Percentiles rank a stretch among this genome's conserved stretches.
Conservation (phyloP, 2,329 filamentous ascomycete genomes). For the Scedosporium dehoogii region DNA sequence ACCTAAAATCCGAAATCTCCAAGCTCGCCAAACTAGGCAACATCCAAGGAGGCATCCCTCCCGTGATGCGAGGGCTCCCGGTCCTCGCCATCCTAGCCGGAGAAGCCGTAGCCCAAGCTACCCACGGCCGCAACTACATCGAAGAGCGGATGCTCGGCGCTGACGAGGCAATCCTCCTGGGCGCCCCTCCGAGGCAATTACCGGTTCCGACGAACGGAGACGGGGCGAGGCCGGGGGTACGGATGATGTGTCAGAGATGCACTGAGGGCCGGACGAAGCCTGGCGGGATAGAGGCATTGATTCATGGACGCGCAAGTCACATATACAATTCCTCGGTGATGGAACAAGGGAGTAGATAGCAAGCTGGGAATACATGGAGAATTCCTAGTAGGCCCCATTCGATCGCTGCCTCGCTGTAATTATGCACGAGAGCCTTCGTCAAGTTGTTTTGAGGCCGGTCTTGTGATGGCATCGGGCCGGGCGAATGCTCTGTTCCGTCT, state of each 20-base stretch:
- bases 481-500: no score
- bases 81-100: slow-evolving; percentile 12
- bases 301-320: background rate
- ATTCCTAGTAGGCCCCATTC: no score
- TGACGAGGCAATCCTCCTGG: background rate
- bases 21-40: slow-evolving; percentile 13
- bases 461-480: no score
- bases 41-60: slow-evolving; percentile 12
- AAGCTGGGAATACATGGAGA: no score
- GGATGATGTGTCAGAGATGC: background rate
- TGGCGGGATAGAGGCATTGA: background rate
- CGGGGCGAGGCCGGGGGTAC: background rate
- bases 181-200: background rate
- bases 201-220: background rate
- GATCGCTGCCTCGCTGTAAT: no score
- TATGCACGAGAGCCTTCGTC: no score
- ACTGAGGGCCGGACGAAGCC: background rate
- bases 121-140: slow-evolving; percentile 8
- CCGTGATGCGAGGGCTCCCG: slow-evolving; percentile 12
- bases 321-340: no score
- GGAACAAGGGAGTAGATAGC: no score
- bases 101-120: slow-evolving; percentile 11
- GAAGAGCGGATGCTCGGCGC: slow-evolving; percentile 12
- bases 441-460: no score
- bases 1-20: slow-evolving; percentile 10